A percentile compares a stretch with the other conserved stretches of the same genome.
These are phyloP conservation scores for Sparassis latifolia DNA, from an alignment of 1,284 basidiomycete genomes.

Conservation along the genomic window DNA sequence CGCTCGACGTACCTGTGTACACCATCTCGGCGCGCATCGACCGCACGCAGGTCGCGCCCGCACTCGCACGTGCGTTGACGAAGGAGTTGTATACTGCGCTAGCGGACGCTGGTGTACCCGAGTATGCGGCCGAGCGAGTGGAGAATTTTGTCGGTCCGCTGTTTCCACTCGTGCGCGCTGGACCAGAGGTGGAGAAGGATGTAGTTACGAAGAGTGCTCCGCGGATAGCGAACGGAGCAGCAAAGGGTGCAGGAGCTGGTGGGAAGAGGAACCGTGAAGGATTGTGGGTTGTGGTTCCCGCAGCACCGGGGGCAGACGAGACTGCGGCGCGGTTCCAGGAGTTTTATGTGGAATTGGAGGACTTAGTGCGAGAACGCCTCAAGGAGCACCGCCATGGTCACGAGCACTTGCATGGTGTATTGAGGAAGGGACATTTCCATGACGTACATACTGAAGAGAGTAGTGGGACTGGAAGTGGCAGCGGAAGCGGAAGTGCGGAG, in stretches of 20 bases:
- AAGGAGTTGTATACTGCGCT: slow-evolving; percentile 50
- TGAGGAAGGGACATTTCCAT: slow-evolving; percentile 13
- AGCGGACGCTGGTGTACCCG: slow-evolving; percentile 33
- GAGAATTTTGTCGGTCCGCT: slow-evolving; percentile 39
- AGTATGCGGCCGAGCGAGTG: slow-evolving; percentile 63
- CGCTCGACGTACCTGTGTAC: slow-evolving; percentile 49
- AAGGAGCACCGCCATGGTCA: slow-evolving; percentile 14
- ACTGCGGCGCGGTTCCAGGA: slow-evolving; percentile 61
- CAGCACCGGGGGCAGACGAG: slow-evolving; percentile 22
- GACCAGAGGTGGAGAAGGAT: background rate
- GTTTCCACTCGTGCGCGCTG: slow-evolving; percentile 12
- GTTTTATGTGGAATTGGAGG: slow-evolving; percentile 62
- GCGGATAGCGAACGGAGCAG: background rate
- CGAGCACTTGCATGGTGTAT: background rate
- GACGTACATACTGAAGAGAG: slow-evolving; percentile 17
- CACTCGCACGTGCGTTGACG: slow-evolving; percentile 52
- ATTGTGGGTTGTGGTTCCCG: slow-evolving; percentile 2
- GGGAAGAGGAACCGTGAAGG: background rate
- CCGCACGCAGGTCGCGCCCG: slow-evolving; percentile 50
- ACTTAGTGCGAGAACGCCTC: slow-evolving; percentile 35
- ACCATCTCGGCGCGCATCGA: slow-evolving; percentile 49
- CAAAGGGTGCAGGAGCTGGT: background rate
- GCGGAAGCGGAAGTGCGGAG: slow-evolving; percentile 21
- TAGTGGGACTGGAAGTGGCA: slow-evolving; percentile 2
- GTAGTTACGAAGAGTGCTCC: too few relatives aligned